Conservation (phyloP, 345 rosid species). For the Abelmoschus esculentus region DNA sequence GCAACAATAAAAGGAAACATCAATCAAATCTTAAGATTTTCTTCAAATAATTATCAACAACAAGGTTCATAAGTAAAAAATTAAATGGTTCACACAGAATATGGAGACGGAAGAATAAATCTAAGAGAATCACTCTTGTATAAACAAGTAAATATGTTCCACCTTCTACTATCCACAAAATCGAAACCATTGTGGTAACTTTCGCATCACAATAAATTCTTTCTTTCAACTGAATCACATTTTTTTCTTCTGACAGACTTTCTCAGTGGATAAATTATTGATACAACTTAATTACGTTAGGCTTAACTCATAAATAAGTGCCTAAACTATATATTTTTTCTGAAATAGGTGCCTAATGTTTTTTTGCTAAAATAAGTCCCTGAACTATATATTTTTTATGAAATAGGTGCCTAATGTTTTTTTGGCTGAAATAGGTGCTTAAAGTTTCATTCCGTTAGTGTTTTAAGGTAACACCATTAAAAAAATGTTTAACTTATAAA, state of each 20-base stretch:
- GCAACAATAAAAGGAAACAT: not conserved
- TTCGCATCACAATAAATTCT: not conserved
- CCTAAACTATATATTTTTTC: too few relatives aligned
- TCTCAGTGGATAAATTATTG: not conserved
- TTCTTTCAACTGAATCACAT: not conserved
- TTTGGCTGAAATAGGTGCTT: too few relatives aligned
- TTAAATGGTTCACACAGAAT: not conserved
- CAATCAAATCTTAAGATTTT: not conserved
- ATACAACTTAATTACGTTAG: conserved; percentile 1
- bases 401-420: too few relatives aligned
- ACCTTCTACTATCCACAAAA: not conserved
- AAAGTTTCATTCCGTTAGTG: too few relatives aligned
- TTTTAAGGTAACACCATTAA: too few relatives aligned
- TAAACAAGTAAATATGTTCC: not conserved
- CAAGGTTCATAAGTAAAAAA: not conserved
- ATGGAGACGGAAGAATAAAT: not conserved
- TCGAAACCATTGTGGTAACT: not conserved
- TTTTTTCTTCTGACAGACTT: not conserved
- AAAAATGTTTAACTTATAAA: too few relatives aligned
- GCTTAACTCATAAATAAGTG: too few relatives aligned
- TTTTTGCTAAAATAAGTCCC: too few relatives aligned
- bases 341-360: too few relatives aligned
- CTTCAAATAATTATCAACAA: not conserved
- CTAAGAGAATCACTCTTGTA: not conserved
- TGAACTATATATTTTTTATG: too few relatives aligned